Conservation (phyloP, 352 stramenopile species). For the Thraustochytrium striatum region DNA sequence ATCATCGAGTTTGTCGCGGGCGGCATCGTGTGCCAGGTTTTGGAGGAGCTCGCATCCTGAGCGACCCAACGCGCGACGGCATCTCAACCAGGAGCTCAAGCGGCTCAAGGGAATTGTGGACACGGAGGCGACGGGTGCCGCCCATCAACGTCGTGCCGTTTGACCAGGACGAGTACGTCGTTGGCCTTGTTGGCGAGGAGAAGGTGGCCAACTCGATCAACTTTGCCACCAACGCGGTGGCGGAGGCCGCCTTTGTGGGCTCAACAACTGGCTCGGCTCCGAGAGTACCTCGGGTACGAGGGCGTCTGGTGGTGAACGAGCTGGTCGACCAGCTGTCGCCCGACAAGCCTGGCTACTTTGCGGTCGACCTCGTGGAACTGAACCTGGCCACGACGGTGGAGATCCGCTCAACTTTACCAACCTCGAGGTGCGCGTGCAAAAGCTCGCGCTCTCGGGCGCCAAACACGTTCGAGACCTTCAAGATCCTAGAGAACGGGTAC, state of each 20-base stretch:
- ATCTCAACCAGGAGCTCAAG: not conserved
- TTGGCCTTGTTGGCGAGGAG: not conserved
- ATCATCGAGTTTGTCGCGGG: not conserved
- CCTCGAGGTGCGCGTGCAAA: too few relatives aligned
- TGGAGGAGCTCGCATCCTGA: not conserved
- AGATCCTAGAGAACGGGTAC: not conserved
- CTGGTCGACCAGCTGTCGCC: not conserved
- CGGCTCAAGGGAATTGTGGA: not conserved
- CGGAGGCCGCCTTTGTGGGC: not conserved
- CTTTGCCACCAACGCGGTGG: not conserved
- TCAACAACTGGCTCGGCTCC: conserved; percentile 9
- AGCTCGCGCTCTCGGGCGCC: too few relatives aligned
- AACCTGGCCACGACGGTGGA: not conserved
- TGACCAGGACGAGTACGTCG: not conserved
- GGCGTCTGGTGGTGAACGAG: not conserved
- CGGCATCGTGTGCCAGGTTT: conserved; percentile 8
- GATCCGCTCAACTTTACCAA: too few relatives aligned
- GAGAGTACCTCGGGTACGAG: not conserved
- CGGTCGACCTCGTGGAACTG: not conserved
- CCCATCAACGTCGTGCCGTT: not conserved
- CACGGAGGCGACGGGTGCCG: not conserved
- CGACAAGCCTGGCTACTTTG: not conserved
- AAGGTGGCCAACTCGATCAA: not conserved
- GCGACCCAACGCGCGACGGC: not conserved
- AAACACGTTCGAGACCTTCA: conserved; percentile 3